phyloP scores from a whole-genome alignment of 306 rosid genomes.

The Sesbania bispinosa region DNA sequence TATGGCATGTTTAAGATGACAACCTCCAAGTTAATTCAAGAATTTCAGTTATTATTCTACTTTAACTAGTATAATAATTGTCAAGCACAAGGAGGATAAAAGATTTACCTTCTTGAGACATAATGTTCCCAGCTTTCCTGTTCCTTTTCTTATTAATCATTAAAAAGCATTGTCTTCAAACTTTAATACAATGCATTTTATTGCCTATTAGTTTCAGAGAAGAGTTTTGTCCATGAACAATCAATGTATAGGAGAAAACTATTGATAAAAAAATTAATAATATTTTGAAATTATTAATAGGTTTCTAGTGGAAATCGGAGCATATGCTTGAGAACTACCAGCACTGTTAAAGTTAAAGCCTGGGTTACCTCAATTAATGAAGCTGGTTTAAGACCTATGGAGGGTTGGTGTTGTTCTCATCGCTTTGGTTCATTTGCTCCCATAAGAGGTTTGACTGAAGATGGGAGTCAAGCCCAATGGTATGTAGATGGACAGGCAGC shows the following conservation, averaged over 20 bases:
- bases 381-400: slow-evolving; percentile 85
- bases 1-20: not conserved
- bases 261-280: not conserved
- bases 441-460: slow-evolving; percentile 80
- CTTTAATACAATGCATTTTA: not conserved
- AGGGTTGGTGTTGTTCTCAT: slow-evolving; percentile 95
- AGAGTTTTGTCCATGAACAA: slow-evolving; percentile 1
- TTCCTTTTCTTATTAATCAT: not conserved
- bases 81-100: not conserved
- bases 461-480: slow-evolving; percentile 98
- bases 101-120: not conserved
- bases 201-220: not conserved
- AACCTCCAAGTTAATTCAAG: not conserved
- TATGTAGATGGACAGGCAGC: slow-evolving; percentile 87
- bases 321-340: slow-evolving; percentile 70
- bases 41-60: no score
- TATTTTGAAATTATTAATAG: slow-evolving; percentile 30
- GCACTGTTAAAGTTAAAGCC: slow-evolving; percentile 63
- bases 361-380: slow-evolving; percentile 94
- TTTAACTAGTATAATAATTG: not conserved
- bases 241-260: not conserved
- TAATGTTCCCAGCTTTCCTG: slow-evolving; percentile 20
- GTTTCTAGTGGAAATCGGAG: slow-evolving; percentile 85
- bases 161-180: slow-evolving; percentile 5
- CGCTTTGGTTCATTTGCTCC: slow-evolving; percentile 98